Percentiles rank a stretch among this genome's conserved stretches.
Conservation (phyloP, 495 filamentous ascomycete species). For the Penicillium waksmanii region DNA sequence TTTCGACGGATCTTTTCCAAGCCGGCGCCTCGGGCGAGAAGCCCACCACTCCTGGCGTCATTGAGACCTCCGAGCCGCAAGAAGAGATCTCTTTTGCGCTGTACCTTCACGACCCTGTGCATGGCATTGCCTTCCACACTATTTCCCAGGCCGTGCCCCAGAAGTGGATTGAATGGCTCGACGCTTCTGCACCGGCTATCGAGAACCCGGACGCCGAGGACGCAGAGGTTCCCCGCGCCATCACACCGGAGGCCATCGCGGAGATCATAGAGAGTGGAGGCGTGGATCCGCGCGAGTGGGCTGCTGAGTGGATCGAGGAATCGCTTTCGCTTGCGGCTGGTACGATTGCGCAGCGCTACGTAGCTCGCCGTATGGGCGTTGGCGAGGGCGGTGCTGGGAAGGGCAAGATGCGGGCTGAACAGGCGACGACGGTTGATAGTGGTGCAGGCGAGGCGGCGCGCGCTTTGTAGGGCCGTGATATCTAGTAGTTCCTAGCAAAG, state of each 20-base stretch:
- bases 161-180: slow-evolving; percentile 90
- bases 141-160: slow-evolving; percentile 83
- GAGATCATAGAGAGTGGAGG: slow-evolving; percentile 88
- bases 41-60: slow-evolving; percentile 54
- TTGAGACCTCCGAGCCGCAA: slow-evolving; percentile 54
- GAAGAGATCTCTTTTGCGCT: slow-evolving; percentile 80
- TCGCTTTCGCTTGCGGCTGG: slow-evolving; percentile 77
- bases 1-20: slow-evolving; percentile 69
- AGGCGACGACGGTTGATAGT: slow-evolving; percentile 67
- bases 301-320: slow-evolving; percentile 96
- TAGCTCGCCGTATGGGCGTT: slow-evolving; percentile 93
- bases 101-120: slow-evolving; percentile 90
- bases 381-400: slow-evolving; percentile 73
- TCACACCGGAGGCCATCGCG: slow-evolving; percentile 78
- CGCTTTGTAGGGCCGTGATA: slow-evolving; percentile 45
- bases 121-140: slow-evolving; percentile 84
- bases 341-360: slow-evolving; percentile 92
- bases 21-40: slow-evolving; percentile 57
- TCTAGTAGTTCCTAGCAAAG: slow-evolving; percentile 16
- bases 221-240: slow-evolving; percentile 39
- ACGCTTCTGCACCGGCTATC: slow-evolving; percentile 64
- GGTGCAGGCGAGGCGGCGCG: slow-evolving; percentile 84
- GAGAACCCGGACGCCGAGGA: slow-evolving; percentile 43
- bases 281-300: slow-evolving; percentile 95
- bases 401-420: slow-evolving; percentile 78